Conservation (phyloP, 2,329 filamentous ascomycete species). For the Cladophialophora bantiana region DNA sequence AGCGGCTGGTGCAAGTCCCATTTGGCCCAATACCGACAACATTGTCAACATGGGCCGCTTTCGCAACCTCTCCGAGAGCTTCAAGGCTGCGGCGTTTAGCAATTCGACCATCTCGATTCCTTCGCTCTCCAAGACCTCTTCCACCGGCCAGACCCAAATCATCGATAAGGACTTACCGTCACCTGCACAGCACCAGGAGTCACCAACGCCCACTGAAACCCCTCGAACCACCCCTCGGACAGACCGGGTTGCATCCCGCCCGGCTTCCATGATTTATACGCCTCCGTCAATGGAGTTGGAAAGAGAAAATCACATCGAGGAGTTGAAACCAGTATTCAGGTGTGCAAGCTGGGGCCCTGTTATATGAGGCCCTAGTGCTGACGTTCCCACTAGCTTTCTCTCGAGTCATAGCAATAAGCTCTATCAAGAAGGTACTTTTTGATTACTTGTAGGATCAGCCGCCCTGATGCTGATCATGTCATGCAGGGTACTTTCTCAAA, state of each 20-base stretch:
- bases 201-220: conserved; percentile 29
- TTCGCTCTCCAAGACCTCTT: conserved; percentile 26
- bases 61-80: conserved; percentile 40
- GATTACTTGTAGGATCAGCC: conserved; percentile 10
- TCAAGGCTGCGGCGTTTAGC: conserved; percentile 38
- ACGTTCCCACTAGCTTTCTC: conserved; percentile 62
- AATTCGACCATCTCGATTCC: conserved; percentile 28
- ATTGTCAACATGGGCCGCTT: conserved; percentile 38
- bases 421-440: conserved; percentile 76
- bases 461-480: conserved; percentile 17
- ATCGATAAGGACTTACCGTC: conserved; percentile 32
- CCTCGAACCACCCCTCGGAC: conserved; percentile 26
- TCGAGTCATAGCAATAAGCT: conserved; percentile 96
- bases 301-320: conserved; percentile 79
- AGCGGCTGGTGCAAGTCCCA: conserved; percentile 20
- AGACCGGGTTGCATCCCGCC: conserved; percentile 33
- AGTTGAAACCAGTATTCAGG: conserved; percentile 91
- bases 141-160: conserved; percentile 27
- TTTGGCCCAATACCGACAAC: background rate
- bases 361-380: conserved; percentile 19
- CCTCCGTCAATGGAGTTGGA: conserved; percentile 85
- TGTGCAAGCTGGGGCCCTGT: conserved; percentile 16
- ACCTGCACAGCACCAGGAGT: conserved; percentile 29
- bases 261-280: conserved; percentile 37
- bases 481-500: conserved; percentile 83